A percentile compares a stretch with the other conserved stretches of the same genome.
Evolutionary conservation across 2,329 filamentous ascomycete genomes (phyloP).

Genomic region (Talaromyces sp.): DNA sequence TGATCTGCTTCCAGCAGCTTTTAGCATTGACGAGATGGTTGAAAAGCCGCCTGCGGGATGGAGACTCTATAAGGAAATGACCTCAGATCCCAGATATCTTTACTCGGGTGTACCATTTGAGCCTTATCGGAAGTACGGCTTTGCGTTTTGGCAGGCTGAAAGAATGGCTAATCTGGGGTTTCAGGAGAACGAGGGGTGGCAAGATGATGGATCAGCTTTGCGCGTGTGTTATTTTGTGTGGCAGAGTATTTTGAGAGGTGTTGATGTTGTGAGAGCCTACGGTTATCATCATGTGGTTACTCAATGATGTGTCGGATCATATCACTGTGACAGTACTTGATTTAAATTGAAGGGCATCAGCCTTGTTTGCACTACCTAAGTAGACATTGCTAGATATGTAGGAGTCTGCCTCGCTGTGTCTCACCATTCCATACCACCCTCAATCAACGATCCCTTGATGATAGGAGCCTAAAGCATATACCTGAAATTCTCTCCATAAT

Average conservation of each 20-base stretch:
- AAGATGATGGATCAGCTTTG: background rate
- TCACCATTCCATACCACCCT: background rate
- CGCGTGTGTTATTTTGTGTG: background rate
- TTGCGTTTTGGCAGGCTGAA: background rate
- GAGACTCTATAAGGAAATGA: background rate
- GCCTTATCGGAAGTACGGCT: background rate
- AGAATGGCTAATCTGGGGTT: background rate
- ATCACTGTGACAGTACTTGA: background rate
- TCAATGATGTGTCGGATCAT: background rate
- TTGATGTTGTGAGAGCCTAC: background rate
- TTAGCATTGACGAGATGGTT: background rate
- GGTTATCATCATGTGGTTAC: background rate
- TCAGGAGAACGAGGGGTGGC: background rate
- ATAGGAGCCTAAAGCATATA: constrained; percentile 32
- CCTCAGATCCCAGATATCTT: background rate
- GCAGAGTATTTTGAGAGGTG: background rate
- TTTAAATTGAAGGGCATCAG: background rate
- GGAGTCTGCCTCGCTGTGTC: constrained; percentile 1
- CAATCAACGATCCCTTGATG: background rate
- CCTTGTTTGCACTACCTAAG: background rate
- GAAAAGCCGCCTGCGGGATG: background rate
- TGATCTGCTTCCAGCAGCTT: background rate
- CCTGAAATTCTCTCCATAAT: constrained; percentile 39
- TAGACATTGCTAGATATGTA: background rate
- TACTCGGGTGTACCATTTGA: background rate